Evolutionary conservation across 495 filamentous ascomycete species (phyloP).

Genomic region (Penicillium lividum): DNA sequence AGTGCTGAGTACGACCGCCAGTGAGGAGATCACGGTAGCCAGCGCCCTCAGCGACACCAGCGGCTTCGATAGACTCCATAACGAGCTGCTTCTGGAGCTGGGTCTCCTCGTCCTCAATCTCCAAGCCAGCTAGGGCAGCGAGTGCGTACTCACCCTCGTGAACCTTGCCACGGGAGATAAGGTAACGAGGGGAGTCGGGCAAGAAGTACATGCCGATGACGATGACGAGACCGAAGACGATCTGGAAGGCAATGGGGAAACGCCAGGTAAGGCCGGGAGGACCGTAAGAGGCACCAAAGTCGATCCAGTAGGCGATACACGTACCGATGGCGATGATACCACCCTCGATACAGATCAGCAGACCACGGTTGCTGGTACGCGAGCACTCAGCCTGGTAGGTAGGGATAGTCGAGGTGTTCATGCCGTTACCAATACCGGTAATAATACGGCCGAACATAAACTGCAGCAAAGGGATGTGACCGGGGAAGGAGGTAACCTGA

Average conservation of each 20-base stretch:
- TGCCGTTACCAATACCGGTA: conserved; percentile 76
- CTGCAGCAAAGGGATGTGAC: conserved; percentile 56
- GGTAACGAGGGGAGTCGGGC: conserved; percentile 77
- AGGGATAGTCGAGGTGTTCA: conserved; percentile 77
- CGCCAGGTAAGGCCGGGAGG: conserved; percentile 67
- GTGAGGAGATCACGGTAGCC: conserved; percentile 43
- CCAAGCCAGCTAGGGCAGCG: conserved; percentile 63
- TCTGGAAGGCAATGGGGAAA: conserved; percentile 82
- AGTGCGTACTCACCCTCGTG: conserved; percentile 70
- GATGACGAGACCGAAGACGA: conserved; percentile 70
- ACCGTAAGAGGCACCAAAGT: conserved; percentile 75
- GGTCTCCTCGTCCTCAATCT: conserved; percentile 58
- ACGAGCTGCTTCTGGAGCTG: conserved; percentile 66
- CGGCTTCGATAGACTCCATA: conserved; percentile 70
- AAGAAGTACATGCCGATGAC: conserved; percentile 63
- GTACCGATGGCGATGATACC: conserved; percentile 75
- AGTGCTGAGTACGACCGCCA: conserved; percentile 45
- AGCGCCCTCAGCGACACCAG: conserved; percentile 38
- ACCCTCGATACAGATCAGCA: conserved; percentile 83
- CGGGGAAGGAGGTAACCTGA: conserved; percentile 60
- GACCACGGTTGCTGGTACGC: conserved; percentile 73
- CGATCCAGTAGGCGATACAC: conserved; percentile 82
- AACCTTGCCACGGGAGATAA: conserved; percentile 65
- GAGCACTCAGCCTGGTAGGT: conserved; percentile 81
- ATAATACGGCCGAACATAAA: conserved; percentile 75